These are phyloP conservation scores for Phaeodactylum tricornutum DNA, from an alignment of 108 stramenopile species.

Conservation along the genomic window DNA sequence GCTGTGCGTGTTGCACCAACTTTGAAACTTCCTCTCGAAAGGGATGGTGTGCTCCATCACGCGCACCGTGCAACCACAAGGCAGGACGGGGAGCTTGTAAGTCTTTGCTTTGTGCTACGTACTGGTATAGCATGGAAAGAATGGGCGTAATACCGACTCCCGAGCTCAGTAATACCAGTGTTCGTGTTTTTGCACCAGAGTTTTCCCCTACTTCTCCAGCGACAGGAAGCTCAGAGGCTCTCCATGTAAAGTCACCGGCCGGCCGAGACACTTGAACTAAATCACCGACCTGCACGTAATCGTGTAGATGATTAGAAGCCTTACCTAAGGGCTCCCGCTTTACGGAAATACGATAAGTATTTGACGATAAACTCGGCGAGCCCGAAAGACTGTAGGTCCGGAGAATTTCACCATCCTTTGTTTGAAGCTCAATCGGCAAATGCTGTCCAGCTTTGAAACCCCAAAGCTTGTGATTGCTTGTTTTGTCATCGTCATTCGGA, in stretches of 20 bases:
- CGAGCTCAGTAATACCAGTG: conserved; percentile 16
- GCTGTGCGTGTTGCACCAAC: background rate
- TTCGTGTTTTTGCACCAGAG: background rate
- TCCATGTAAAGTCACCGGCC: conserved; percentile 18
- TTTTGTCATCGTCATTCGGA: background rate
- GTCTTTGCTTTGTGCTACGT: background rate
- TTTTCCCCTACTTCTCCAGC: background rate
- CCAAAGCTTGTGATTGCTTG: conserved; percentile 4
- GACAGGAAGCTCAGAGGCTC: no score
- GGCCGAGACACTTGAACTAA: conserved; percentile 10
- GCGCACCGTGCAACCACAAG: conserved; percentile 6
- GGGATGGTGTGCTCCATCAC: conserved; percentile 7
- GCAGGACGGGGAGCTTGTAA: background rate
- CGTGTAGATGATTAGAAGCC: conserved; percentile 16
- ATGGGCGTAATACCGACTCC: conserved; percentile 29
- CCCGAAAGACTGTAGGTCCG: conserved; percentile 22
- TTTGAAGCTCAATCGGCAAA: conserved; percentile 15
- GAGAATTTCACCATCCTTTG: background rate
- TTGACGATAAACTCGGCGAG: background rate
- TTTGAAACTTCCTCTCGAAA: conserved; percentile 11
- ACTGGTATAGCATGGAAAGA: conserved; percentile 19
- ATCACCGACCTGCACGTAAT: conserved; percentile 16
- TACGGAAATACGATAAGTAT: conserved; percentile 22
- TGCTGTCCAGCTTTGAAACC: conserved; percentile 22
- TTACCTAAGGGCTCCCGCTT: conserved; percentile 15